A percentile compares a stretch with the other conserved stretches of the same genome.
phyloP scores from a whole-genome alignment of 1,284 basidiomycete species.

The Clitocybe nebularis region DNA sequence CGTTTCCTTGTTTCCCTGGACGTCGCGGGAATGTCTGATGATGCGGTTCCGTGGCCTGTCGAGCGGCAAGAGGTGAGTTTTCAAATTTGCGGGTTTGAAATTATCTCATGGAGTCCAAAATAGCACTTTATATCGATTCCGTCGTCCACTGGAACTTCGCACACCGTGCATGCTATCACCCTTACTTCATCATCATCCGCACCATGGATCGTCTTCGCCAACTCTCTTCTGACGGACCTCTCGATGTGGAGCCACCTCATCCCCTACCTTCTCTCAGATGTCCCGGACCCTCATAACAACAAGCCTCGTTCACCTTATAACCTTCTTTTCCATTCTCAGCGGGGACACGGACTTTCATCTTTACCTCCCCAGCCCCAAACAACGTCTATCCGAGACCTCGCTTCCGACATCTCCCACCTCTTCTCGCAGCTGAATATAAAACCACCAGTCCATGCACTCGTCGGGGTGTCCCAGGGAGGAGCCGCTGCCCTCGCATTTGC shows the following conservation, averaged over 20 bases:
- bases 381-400: constrained; percentile 34
- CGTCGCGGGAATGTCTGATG: constrained; percentile 43
- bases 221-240: constrained; percentile 43
- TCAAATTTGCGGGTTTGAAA: background rate
- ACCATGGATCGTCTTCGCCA: constrained; percentile 45
- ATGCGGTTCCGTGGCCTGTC: constrained; percentile 43
- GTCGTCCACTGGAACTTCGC: constrained; percentile 19
- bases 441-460: constrained; percentile 34
- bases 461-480: constrained; percentile 50
- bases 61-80: constrained; percentile 36
- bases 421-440: constrained; percentile 30
- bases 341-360: constrained; percentile 41
- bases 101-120: constrained; percentile 6
- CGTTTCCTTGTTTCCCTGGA: constrained; percentile 51
- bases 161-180: constrained; percentile 38
- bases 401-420: constrained; percentile 36
- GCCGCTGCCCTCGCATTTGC: constrained; percentile 41
- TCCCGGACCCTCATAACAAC: constrained; percentile 11
- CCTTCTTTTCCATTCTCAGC: constrained; percentile 42
- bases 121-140: constrained; percentile 27
- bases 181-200: constrained; percentile 32
- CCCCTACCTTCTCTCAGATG: constrained; percentile 31
- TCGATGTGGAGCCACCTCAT: constrained; percentile 42
- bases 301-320: constrained; percentile 29
- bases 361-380: constrained; percentile 25